Evolutionary conservation across 2,329 filamentous ascomycete species (phyloP).

Genomic region (Conoideocrella luteorostrata): DNA sequence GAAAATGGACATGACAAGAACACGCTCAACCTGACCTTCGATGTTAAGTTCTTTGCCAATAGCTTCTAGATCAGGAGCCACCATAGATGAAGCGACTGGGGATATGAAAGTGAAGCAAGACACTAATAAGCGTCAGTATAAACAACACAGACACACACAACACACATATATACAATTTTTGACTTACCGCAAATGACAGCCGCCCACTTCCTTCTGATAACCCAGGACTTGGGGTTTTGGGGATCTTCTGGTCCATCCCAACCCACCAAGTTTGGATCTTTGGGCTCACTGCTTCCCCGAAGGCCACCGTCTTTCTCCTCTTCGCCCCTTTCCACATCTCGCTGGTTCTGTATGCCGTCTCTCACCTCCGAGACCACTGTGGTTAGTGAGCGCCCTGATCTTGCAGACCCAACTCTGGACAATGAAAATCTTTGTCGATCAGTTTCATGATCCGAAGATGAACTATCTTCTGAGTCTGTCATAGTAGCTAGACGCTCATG

Average conservation of each 20-base stretch:
- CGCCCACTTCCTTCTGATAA: slow-evolving; percentile 48
- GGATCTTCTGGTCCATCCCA: slow-evolving; percentile 49
- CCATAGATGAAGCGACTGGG: slow-evolving; percentile 52
- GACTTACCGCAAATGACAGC: slow-evolving; percentile 36
- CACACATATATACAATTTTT: not conserved
- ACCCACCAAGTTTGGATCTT: slow-evolving; percentile 34
- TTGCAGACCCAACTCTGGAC: not conserved
- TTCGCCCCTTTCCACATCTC: slow-evolving; percentile 22
- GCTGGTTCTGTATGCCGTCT: slow-evolving; percentile 31
- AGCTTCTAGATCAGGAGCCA: slow-evolving; percentile 42
- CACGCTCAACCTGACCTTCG: slow-evolving; percentile 33
- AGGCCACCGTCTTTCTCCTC: slow-evolving; percentile 17
- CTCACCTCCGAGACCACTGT: slow-evolving; percentile 31
- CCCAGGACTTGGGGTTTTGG: slow-evolving; percentile 51
- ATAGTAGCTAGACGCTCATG: slow-evolving; percentile 2
- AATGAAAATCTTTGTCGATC: not conserved
- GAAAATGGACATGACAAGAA: slow-evolving; percentile 37
- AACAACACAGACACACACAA: not conserved
- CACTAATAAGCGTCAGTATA: slow-evolving; percentile 15
- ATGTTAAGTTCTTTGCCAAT: slow-evolving; percentile 51
- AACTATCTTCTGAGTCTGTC: not conserved
- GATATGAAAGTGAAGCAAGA: slow-evolving; percentile 56
- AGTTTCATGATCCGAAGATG: not conserved
- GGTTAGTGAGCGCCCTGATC: slow-evolving; percentile 16
- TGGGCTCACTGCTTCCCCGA: not conserved